Base-by-base conservation (phyloP, 805 yeast genomes). In the Hanseniaspora lachancei region DNA sequence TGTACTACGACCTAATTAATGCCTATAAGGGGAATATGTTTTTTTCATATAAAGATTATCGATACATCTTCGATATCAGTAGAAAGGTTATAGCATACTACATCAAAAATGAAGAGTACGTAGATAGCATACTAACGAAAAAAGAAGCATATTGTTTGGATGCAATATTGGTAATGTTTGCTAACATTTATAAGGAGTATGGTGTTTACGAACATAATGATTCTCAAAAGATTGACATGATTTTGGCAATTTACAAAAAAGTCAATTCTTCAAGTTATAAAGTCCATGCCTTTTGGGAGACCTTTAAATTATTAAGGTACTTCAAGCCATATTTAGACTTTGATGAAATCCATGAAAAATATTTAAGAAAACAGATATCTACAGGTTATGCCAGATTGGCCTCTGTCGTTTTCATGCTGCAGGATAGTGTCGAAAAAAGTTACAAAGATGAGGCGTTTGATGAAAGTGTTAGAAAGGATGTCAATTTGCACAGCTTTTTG, bases 181-280 rank as follows among this genome's bases (percentile, higher is more conserved):
- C 56, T 5, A 53, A 53, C 32, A 39, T 53, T 12, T 53, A 53
- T 24, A 53, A 46, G 24, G 50, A 53, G 23, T 32, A 53, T 24
- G 56, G 56, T 29, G 35, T 16, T 15, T 53, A 38, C 18, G 34
- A 44, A 8, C 3, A 21, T 8, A 1, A 38, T 7, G 27, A 46
- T n/a, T 13, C 1, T 2, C 23, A 12, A 15, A 20, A 20, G 10
- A 24, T 39, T 13, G 34, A 39, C 23, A 15, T 53, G 7, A 13
- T 53, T 15, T 16, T 46, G 15, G 46, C 56, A 18, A 3, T 53
- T 4, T 53, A 46, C 23, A 53, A 53, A 39, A 46, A 40, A 3
- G 50, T 43, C 18, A 23, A 39, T 32, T 18, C 8, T 5, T 10
- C 20, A 7, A 29, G 41, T 18, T 5, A 23, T 15, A n/a, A 18